Evolutionary conservation across 2,329 filamentous ascomycete species (phyloP).

Genomic region (Colletotrichum simmondsii): DNA sequence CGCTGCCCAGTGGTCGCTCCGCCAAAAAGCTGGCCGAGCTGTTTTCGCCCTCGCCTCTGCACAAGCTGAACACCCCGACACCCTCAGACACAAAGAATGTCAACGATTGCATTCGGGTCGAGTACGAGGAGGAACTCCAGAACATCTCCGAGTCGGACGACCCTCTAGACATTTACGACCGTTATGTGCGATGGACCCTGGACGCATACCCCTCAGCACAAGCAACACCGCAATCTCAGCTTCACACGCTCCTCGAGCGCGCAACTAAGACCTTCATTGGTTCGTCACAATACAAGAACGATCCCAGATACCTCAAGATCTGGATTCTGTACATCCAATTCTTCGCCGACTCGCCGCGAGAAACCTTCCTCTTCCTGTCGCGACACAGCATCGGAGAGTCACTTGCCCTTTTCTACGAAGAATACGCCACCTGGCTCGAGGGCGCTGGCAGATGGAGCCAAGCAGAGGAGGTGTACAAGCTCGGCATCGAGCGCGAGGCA

Average conservation of each 20-base stretch:
- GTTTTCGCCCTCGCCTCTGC: slow-evolving; percentile 75
- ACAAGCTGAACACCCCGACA: slow-evolving; percentile 70
- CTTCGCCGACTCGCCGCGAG: slow-evolving; percentile 92
- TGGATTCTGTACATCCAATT: slow-evolving; percentile 96
- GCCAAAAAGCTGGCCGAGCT: slow-evolving; percentile 88
- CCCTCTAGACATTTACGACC: slow-evolving; percentile 93
- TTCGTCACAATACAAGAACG: slow-evolving; percentile 92
- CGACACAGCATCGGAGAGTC: slow-evolving; percentile 88
- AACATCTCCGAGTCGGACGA: slow-evolving; percentile 89
- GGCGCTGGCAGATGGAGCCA: slow-evolving; percentile 85
- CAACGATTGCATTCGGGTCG: slow-evolving; percentile 82
- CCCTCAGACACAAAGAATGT: slow-evolving; percentile 79
- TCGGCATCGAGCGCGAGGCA: slow-evolving; percentile 90
- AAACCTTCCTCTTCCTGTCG: slow-evolving; percentile 91
- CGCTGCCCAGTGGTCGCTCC: slow-evolving; percentile 86
- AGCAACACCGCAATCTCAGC: slow-evolving; percentile 89
- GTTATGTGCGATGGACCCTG: slow-evolving; percentile 96
- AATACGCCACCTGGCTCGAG: slow-evolving; percentile 95
- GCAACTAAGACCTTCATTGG: slow-evolving; percentile 90
- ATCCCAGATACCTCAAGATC: slow-evolving; percentile 90
- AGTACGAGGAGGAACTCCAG: slow-evolving; percentile 87
- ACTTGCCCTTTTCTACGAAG: slow-evolving; percentile 94
- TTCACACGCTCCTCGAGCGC: slow-evolving; percentile 88
- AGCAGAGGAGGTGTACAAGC: slow-evolving; percentile 91
- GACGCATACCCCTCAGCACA: slow-evolving; percentile 95